Percentiles rank a stretch among this genome's conserved stretches.
Evolutionary conservation across 2,329 filamentous ascomycete species (phyloP).

Genomic region (Alternaria alternata): DNA sequence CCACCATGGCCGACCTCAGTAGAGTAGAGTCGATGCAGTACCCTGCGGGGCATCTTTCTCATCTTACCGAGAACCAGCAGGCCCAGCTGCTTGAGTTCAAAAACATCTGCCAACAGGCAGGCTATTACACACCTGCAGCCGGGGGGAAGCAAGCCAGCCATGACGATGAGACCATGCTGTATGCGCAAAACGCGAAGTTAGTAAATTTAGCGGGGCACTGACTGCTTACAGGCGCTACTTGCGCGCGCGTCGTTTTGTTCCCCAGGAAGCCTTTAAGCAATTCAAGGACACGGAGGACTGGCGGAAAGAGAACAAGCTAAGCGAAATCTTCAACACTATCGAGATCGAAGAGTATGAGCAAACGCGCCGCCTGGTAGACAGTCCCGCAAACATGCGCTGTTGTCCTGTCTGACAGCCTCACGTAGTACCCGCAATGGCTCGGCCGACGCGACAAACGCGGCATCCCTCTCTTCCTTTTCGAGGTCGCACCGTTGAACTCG

Average conservation of each 20-base stretch:
- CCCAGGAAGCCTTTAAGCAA: conserved; percentile 79
- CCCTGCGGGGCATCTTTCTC: conserved; percentile 80
- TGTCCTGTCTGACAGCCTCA: conserved; percentile 30
- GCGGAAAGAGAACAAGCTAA: conserved; percentile 80
- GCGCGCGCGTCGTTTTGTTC: conserved; percentile 81
- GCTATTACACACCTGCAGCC: conserved; percentile 64
- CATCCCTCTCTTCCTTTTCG: conserved; percentile 91
- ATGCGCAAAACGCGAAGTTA: conserved; percentile 41
- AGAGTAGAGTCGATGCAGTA: conserved; percentile 62
- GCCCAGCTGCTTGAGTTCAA: conserved; percentile 77
- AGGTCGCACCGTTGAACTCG: conserved; percentile 81
- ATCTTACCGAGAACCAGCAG: conserved; percentile 75
- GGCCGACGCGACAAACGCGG: conserved; percentile 88
- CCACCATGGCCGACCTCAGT: conserved; percentile 45
- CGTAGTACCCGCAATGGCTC: conserved; percentile 91
- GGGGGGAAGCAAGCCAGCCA: conserved; percentile 62
- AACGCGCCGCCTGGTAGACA: conserved; percentile 74
- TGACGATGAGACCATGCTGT: conserved; percentile 78
- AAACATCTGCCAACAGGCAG: conserved; percentile 68
- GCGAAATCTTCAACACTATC: conserved; percentile 84
- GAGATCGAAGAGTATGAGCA: conserved; percentile 85
- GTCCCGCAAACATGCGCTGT: conserved; percentile 3
- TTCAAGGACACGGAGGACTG: conserved; percentile 90
- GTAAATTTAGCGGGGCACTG: conserved; percentile 31
- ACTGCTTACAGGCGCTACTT: conserved; percentile 74